Conservation (phyloP, 805 yeast genomes). For the Wickerhamiella cacticola region DNA sequence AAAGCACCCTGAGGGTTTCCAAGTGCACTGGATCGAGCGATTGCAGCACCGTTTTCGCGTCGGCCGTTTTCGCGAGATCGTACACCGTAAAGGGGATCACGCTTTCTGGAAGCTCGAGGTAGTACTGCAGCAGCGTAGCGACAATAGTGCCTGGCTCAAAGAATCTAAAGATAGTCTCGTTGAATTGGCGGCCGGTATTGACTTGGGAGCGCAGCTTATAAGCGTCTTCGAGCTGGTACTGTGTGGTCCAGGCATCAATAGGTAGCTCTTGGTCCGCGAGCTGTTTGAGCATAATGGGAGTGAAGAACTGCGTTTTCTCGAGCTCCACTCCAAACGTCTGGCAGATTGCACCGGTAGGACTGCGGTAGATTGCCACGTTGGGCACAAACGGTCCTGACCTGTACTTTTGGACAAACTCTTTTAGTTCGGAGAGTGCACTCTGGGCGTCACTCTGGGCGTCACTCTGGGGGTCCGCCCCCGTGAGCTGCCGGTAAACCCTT, state of each 20-base stretch:
- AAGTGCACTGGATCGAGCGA: conserved; percentile 22
- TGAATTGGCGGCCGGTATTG: conserved; percentile 27
- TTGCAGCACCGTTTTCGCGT: conserved; percentile 19
- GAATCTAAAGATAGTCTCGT: conserved; percentile 28
- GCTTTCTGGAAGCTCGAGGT: conserved; percentile 67
- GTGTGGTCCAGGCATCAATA: conserved; percentile 39
- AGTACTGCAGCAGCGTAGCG: conserved; percentile 49
- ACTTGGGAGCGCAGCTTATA: conserved; percentile 44
- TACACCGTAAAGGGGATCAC: conserved; percentile 50
- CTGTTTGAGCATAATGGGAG: conserved; percentile 48
- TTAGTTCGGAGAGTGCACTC: no score
- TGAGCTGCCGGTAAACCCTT: conserved; percentile 41
- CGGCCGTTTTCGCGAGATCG: conserved; percentile 37
- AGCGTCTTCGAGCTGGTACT: conserved; percentile 43
- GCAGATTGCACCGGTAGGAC: conserved; percentile 51
- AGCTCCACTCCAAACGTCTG: conserved; percentile 76
- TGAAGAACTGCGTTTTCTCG: conserved; percentile 49
- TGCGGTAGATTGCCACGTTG: conserved; percentile 54
- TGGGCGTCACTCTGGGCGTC: no score
- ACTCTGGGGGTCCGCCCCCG: conserved; percentile 30
- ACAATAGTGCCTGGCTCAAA: conserved; percentile 43
- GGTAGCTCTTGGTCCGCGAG: conserved; percentile 21
- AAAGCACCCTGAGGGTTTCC: conserved; percentile 17
- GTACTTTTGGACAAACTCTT: conserved; percentile 45
- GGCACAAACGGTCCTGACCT: conserved; percentile 67